Evolutionary conservation across 371 early-diverging fungal genomes (phyloP), one percentile per base, ranked within the genome.

Genomic region (Rhizopus arrhizus): DNA sequence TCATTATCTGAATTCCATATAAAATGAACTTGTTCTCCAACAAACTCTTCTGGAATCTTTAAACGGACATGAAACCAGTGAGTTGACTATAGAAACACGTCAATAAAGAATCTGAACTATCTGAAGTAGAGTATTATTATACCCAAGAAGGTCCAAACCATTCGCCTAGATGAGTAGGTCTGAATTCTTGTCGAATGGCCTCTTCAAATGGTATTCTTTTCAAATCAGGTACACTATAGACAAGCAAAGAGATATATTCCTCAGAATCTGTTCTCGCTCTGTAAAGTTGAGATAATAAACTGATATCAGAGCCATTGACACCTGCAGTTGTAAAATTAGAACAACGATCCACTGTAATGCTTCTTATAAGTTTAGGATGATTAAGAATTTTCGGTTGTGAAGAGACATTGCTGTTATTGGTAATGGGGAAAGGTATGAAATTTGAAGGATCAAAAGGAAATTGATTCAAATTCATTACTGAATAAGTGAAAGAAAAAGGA

Each of bases 121-220:
- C 22, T 22, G 2, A 22, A 22, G 22, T 22, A 22, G 22, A 22
- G 22, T 22, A 22, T 22, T 22, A 22, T 22, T 22, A 22, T 76
- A 91, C 89, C 93, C 92, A 93, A 55, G 89, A 92, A 28, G 95
- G 95, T 29, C 95, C 94, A 74, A 93, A 91, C 69, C 57, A 68
- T 45, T 89, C 88, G 6, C 94, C 94, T 1, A 87, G 72, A 0
- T 82, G 65, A 11, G 88, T 84, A 5, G 89, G 81, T 56, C 74
- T 61, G 62, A 83, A 97, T 42, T 81, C 65, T 43, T 87, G 88
- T 58, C 84, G 83, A 16, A 90, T 68, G 0, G 98, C 97, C 53
- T 96, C 88, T 11, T 84, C 81, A 69, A 97, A 96, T 0, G 94
- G 63, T 31, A 95, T 92, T 15, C 96, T 77, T 64, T 88, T 80